Evolutionary conservation across 345 rosid species (phyloP), one percentile per base, ranked within the genome.

Genomic region (Salix caprea): DNA sequence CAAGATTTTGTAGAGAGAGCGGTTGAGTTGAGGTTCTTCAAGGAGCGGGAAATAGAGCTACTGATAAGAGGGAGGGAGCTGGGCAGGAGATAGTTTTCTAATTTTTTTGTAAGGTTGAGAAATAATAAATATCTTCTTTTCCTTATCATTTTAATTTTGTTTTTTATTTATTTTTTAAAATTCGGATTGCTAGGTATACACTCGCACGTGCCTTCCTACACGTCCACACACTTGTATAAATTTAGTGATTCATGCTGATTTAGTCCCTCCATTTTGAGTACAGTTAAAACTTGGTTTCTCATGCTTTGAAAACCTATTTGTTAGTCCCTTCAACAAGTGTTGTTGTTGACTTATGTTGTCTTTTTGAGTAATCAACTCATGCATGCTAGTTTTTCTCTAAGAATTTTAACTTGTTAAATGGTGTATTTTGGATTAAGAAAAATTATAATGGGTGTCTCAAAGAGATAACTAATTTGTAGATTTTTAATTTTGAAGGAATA

Each of bases 11-110:
- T 40, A 11, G 8, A 54, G 75, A 37, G 64, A 34, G 46, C 64
- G 71, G 64, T 58, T 81, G 18, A 10, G 64, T 9, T 58, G 69
- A 64, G 32, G 19, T 11, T 56, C 40, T 37, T 30, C 61, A 32
- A 62, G 82, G 72, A 72, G 87, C 85, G 86, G 85, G 88, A 85
- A 84, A 82, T 66, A 30, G 73, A 48, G 71, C 1, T 64, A 5
- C 64, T 12, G 78, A 21, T 36, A 4, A 10, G 18, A 26, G n/a
- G 48, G 26, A 12, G 18, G 14, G 48, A 19, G 70, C 15, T 15
- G 54, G 8, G 71, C 67, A 64, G 72, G 11, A 16, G 4, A 75
- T 39, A 18, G 74, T 66, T 68, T 36, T 23, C 36, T 44, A 36
- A 1, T 7, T 40, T 42, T 11, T 48, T 37, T 44, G 82, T 54